A percentile compares a stretch with the other conserved stretches of the same genome.
Conservation (phyloP, 2,329 filamentous ascomycete genomes). For the Colletotrichum sp. region DNA sequence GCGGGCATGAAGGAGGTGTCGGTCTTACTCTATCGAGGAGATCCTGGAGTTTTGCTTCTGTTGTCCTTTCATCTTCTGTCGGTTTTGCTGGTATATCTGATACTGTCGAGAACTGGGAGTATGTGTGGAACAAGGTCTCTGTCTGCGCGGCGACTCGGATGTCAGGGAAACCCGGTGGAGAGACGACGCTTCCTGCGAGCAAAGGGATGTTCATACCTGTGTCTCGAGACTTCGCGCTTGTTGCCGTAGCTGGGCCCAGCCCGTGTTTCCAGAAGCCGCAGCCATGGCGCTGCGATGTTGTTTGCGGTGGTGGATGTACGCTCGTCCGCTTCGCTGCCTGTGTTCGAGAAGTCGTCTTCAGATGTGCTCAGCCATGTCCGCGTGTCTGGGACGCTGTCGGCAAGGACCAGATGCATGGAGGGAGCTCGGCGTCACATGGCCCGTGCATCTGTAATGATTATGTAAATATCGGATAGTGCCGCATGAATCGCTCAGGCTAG, state of each 20-base stretch:
- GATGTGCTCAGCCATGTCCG: constrained; percentile 3
- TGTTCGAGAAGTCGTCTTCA: constrained; percentile 10
- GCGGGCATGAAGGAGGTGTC: not conserved
- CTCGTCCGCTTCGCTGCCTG: not conserved
- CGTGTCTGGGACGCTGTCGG: constrained; percentile 11
- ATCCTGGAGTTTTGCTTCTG: constrained; percentile 82
- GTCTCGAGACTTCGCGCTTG: constrained; percentile 88
- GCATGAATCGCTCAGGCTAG: not conserved
- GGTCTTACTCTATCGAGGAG: constrained; percentile 77
- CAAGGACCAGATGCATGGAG: constrained; percentile 17
- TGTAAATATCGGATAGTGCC: not conserved
- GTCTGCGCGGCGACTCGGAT: constrained; percentile 59
- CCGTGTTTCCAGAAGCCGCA: constrained; percentile 58
- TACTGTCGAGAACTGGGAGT: constrained; percentile 87
- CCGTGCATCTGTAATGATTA: constrained; percentile 21
- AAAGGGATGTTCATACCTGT: constrained; percentile 67
- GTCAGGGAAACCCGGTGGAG: constrained; percentile 12
- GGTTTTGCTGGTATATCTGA: constrained; percentile 82
- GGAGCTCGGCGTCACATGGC: constrained; percentile 17
- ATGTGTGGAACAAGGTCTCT: constrained; percentile 80
- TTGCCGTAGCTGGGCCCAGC: constrained; percentile 94
- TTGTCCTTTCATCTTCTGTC: constrained; percentile 80
- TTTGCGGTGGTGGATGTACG: not conserved
- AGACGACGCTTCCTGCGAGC: not conserved
- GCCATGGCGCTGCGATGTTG: constrained; percentile 45